Conservation (phyloP, 2,329 filamentous ascomycete genomes). For the Stachybotrys elegans region DNA sequence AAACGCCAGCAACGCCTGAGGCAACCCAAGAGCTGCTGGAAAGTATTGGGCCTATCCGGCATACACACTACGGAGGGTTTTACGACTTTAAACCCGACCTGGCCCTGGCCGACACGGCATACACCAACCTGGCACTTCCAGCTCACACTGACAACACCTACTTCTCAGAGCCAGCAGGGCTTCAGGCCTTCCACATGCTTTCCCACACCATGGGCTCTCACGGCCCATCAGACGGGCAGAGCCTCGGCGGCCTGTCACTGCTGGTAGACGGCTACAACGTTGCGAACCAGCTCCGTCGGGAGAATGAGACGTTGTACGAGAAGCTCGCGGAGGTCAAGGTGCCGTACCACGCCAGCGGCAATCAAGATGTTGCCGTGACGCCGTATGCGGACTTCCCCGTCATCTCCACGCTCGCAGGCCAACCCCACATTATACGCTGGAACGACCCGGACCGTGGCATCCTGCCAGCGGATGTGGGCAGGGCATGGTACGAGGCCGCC, state of each 20-base stretch:
- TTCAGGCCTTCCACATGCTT: conserved; percentile 90
- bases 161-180: conserved; percentile 84
- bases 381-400: conserved; percentile 69
- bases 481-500: conserved; percentile 75
- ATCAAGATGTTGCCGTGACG: conserved; percentile 74
- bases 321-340: conserved; percentile 53
- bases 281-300: conserved; percentile 51
- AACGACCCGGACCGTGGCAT: conserved; percentile 85
- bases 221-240: conserved; percentile 23
- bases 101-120: conserved; percentile 83
- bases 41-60: conserved; percentile 78
- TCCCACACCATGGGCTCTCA: conserved; percentile 52
- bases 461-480: conserved; percentile 46
- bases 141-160: conserved; percentile 95
- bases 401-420: conserved; percentile 50
- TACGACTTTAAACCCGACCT: conserved; percentile 87
- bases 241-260: conserved; percentile 67
- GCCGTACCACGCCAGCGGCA: conserved; percentile 84
- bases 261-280: conserved; percentile 84
- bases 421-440: conserved; percentile 68
- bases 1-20: conserved; percentile 60
- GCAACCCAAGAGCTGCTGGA: conserved; percentile 71
- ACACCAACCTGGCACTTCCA: conserved; percentile 76
- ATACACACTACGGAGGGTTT: conserved; percentile 81
- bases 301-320: conserved; percentile 52